Percentiles rank a stretch among this genome's conserved stretches.
phyloP scores from a whole-genome alignment of 1,284 basidiomycete species.

The Tylopilus orsonianus region DNA sequence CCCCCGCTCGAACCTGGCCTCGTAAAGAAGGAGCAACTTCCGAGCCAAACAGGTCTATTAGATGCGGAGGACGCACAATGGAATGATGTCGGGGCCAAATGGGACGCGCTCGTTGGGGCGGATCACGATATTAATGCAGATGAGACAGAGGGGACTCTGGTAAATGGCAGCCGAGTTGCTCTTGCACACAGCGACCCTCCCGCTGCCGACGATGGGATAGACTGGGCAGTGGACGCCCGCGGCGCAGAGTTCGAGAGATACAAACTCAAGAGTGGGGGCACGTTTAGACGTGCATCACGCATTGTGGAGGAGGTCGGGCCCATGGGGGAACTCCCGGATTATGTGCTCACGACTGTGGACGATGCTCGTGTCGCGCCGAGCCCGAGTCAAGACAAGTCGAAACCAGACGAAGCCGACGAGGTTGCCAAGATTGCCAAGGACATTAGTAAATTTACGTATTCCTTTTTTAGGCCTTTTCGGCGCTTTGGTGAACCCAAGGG shows the following conservation, averaged over 20 bases:
- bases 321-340: constrained; percentile 37
- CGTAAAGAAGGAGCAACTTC: constrained; percentile 48
- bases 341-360: constrained; percentile 16
- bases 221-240: constrained; percentile 52
- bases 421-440: constrained; percentile 12
- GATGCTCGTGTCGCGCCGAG: neutral
- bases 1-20: constrained; percentile 60
- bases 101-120: constrained; percentile 44
- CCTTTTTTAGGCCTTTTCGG: no score
- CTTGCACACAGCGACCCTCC: constrained; percentile 15
- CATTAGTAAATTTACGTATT: no score
- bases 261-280: constrained; percentile 11
- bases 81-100: constrained; percentile 52
- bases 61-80: constrained; percentile 40
- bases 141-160: constrained; percentile 13
- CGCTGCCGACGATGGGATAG: constrained; percentile 37
- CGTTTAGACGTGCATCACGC: constrained; percentile 21
- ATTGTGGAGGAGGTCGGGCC: constrained; percentile 36
- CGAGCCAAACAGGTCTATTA: constrained; percentile 36
- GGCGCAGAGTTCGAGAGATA: constrained; percentile 35
- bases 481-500: no score
- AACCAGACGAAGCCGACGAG: neutral
- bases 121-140: constrained; percentile 24
- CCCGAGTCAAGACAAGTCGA: neutral
- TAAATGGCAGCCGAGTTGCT: neutral